These are phyloP conservation scores for Leersia perrieri DNA, from an alignment of 176 grass and related monocot genomes.

Conservation along the genomic window DNA sequence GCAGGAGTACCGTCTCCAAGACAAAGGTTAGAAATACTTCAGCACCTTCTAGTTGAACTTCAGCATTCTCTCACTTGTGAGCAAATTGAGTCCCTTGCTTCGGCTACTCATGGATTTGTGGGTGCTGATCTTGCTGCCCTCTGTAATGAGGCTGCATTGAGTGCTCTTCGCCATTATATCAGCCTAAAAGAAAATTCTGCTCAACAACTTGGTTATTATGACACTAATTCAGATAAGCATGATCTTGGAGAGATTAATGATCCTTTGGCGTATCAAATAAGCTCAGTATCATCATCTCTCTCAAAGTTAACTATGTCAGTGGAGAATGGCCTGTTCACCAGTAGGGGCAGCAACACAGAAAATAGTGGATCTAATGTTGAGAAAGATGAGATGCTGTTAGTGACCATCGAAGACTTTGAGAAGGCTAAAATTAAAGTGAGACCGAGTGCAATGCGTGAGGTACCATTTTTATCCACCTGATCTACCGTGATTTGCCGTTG, in stretches of 20 bases:
- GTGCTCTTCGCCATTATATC: slow-evolving; percentile 64
- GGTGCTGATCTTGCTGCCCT: slow-evolving; percentile 95
- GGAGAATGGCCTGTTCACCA: slow-evolving; percentile 21
- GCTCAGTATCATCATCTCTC: slow-evolving; percentile 52
- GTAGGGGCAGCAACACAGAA: slow-evolving; percentile 2
- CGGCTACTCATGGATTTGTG: slow-evolving; percentile 79
- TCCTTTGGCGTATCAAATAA: slow-evolving; percentile 33
- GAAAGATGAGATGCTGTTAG: slow-evolving; percentile 31
- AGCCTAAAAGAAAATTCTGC: slow-evolving; percentile 36
- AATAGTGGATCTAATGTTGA: slow-evolving; percentile 1
- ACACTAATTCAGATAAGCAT: background rate
- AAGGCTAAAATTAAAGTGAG: slow-evolving; percentile 86
- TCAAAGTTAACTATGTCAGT: slow-evolving; percentile 56
- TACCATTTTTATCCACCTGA: slow-evolving; percentile 27
- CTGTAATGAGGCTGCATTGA: slow-evolving; percentile 78
- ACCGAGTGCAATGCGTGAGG: slow-evolving; percentile 97
- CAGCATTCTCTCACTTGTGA: slow-evolving; percentile 51
- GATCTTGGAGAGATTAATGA: slow-evolving; percentile 21
- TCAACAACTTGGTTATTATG: slow-evolving; percentile 7
- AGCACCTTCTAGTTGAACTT: slow-evolving; percentile 50
- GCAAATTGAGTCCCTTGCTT: slow-evolving; percentile 58
- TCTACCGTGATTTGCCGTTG: background rate
- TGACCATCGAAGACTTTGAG: slow-evolving; percentile 70
- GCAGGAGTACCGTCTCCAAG: slow-evolving; percentile 79
- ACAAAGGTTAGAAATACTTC: slow-evolving; percentile 87